A percentile compares a stretch with the other conserved stretches of the same genome.
phyloP scores from a whole-genome alignment of 202 grass and related monocot genomes.

The Saccharum hybrid region DNA sequence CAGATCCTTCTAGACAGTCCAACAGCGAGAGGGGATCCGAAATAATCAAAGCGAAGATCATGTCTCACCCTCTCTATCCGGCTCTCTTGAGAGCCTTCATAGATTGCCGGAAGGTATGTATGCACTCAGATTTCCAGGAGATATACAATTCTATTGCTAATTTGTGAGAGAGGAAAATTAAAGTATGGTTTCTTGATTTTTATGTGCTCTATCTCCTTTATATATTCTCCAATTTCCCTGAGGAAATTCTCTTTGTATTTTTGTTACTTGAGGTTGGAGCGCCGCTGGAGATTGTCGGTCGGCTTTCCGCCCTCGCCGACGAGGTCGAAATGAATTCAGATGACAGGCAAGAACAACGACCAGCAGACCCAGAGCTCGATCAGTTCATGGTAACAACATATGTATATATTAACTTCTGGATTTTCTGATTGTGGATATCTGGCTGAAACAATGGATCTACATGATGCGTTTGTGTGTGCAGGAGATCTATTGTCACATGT shows the following conservation, averaged over 20 bases:
- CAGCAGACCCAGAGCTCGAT: slow-evolving; percentile 76
- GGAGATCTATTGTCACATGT: slow-evolving; percentile 59
- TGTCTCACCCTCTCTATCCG: slow-evolving; percentile 70
- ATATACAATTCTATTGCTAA: slow-evolving; percentile 24
- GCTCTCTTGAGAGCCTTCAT: slow-evolving; percentile 73
- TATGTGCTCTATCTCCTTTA: neutral
- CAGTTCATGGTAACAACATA: slow-evolving; percentile 67
- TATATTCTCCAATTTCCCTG: slow-evolving; percentile 11
- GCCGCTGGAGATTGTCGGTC: slow-evolving; percentile 62
- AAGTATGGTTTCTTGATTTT: neutral
- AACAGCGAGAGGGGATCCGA: slow-evolving; percentile 39
- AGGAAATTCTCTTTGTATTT: slow-evolving; percentile 29
- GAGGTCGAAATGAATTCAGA: slow-evolving; percentile 50
- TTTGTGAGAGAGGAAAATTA: neutral
- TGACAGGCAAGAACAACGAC: slow-evolving; percentile 3
- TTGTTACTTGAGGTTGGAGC: slow-evolving; percentile 62
- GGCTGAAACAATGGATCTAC: slow-evolving; percentile 16
- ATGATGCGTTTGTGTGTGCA: slow-evolving; percentile 26
- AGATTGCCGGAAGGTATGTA: slow-evolving; percentile 73
- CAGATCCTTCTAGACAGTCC: slow-evolving; percentile 40
- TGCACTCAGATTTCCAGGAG: neutral
- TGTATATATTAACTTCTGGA: neutral
- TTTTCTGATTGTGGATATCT: slow-evolving; percentile 5
- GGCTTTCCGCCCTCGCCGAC: slow-evolving; percentile 51
- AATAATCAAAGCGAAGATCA: slow-evolving; percentile 68